Evolutionary conservation across 2,329 filamentous ascomycete genomes (phyloP).

Genomic region (Aspergillus fijiensis): DNA sequence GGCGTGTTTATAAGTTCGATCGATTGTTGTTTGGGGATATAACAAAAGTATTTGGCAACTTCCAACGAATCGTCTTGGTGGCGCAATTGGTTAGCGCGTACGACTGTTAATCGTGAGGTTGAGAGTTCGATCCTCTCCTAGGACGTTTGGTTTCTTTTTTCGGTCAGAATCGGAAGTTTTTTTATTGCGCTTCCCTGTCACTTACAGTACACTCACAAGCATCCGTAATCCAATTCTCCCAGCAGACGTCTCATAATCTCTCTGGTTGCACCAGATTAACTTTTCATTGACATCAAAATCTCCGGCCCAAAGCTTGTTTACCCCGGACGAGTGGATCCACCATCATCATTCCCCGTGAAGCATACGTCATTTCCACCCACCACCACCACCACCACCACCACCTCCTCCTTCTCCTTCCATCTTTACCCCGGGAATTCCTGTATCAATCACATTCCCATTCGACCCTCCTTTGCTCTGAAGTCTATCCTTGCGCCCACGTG

Average conservation of each 20-base stretch:
- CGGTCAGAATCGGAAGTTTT: too few species aligned
- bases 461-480: neutral
- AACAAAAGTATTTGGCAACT: rapidly evolving
- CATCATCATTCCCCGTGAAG: neutral
- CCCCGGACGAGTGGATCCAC: neutral
- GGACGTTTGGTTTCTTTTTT: neutral
- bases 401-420: too few species aligned
- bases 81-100: neutral
- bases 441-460: neutral
- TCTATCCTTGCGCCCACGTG: too few species aligned
- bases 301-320: neutral
- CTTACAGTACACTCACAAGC: too few species aligned
- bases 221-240: too few species aligned
- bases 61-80: neutral
- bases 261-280: too few species aligned
- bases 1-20: too few species aligned
- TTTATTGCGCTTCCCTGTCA: too few species aligned
- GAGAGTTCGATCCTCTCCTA: neutral
- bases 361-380: neutral
- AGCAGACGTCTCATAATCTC: too few species aligned
- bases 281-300: neutral
- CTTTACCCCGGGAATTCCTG: neutral
- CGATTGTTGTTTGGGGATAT: too few species aligned
- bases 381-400: too few species aligned
- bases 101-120: neutral